Evolutionary conservation across 257 asterid genomes (phyloP).

Genomic region (Nyctanthes arbortristis): DNA sequence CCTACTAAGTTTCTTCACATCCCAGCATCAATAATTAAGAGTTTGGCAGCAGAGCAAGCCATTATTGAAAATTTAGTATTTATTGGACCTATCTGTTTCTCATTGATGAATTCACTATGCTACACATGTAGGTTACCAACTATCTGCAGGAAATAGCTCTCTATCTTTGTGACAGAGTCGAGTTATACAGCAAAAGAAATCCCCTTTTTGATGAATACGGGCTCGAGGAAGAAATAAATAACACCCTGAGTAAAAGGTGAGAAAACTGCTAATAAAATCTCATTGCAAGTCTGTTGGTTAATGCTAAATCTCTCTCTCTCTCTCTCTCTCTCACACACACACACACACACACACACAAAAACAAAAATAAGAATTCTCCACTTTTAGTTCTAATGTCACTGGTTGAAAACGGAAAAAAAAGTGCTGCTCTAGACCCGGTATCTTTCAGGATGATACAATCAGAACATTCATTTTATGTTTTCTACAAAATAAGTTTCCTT

Average conservation of each 20-base stretch:
- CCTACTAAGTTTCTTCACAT: no score
- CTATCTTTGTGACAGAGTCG: slow-evolving; percentile 85
- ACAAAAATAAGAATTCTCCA: no score
- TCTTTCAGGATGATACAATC: not conserved
- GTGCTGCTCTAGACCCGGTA: not conserved
- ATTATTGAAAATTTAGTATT: not conserved
- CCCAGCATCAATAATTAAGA: slow-evolving; percentile 12
- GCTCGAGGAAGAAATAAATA: slow-evolving; percentile 86
- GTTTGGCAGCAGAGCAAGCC: slow-evolving; percentile 5
- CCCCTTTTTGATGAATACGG: slow-evolving; percentile 88
- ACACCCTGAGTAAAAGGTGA: slow-evolving; percentile 86
- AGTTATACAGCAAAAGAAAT: slow-evolving; percentile 66
- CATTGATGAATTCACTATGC: slow-evolving; percentile 30
- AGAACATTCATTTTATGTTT: not conserved
- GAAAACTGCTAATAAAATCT: slow-evolving; percentile 18
- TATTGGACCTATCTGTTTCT: slow-evolving; percentile 13
- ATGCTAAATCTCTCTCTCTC: slow-evolving; percentile 2
- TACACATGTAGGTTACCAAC: slow-evolving; percentile 76
- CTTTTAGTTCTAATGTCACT: not conserved
- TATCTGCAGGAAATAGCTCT: slow-evolving; percentile 97
- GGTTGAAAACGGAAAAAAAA: not conserved
- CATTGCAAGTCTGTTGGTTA: slow-evolving; percentile 7
- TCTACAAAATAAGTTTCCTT: not conserved
- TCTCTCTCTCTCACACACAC: not conserved
- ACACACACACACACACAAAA: no score